Conservation (phyloP, 163 green algal genomes). For the Chloromonas sp. region DNA sequence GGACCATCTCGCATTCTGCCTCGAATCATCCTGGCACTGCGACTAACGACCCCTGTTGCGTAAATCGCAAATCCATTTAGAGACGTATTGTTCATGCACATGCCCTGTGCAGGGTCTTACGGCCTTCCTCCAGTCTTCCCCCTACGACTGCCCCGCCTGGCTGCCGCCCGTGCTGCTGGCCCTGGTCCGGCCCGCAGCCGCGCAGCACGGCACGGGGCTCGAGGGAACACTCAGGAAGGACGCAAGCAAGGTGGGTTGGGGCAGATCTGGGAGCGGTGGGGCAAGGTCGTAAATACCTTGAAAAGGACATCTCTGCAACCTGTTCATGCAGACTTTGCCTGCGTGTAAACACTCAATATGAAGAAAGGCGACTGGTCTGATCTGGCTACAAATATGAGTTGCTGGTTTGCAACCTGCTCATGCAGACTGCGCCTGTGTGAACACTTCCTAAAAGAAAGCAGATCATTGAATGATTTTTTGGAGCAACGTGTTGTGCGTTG, state of each 20-base stretch:
- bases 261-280: no score
- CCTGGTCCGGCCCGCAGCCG: slow-evolving; percentile 48
- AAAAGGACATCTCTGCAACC: no score
- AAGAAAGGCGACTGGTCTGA: neutral
- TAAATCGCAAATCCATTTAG: neutral
- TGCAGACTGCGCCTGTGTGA: no score
- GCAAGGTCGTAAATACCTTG: no score
- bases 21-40: no score
- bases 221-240: slow-evolving; percentile 39
- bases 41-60: no score
- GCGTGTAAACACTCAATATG: no score
- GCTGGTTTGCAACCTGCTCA: no score
- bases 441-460: neutral
- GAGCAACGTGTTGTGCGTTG: neutral
- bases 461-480: neutral
- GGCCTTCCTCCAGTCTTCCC: slow-evolving; percentile 70
- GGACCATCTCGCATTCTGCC: no score
- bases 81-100: neutral
- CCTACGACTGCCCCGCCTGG: slow-evolving; percentile 82
- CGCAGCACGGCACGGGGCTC: slow-evolving; percentile 14
- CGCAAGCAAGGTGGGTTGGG: slow-evolving; percentile 11
- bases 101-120: slow-evolving; percentile 45
- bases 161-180: slow-evolving; percentile 78
- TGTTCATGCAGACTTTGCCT: no score
- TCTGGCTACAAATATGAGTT: no score